A percentile compares a stretch with the other conserved stretches of the same genome.
These are phyloP conservation scores for Saturnispora sanitii DNA, from an alignment of 805 yeast genomes.

Conservation along the genomic window DNA sequence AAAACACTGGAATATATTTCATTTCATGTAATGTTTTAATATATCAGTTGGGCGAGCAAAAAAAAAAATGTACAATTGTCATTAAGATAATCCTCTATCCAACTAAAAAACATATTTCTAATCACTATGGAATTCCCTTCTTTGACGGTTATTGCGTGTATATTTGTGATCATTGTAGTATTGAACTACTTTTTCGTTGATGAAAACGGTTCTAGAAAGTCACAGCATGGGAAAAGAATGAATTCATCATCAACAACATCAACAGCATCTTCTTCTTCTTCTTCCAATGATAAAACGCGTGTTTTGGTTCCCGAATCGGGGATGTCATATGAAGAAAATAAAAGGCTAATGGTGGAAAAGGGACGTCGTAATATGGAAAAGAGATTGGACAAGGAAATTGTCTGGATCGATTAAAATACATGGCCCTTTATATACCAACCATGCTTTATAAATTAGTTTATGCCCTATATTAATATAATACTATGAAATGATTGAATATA, in stretches of 20 bases:
- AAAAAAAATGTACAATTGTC: not conserved
- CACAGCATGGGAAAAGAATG: not conserved
- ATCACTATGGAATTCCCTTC: slow-evolving; percentile 38
- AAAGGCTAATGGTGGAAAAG: slow-evolving; percentile 12
- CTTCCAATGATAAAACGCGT: too few species aligned
- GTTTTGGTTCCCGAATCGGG: too few species aligned
- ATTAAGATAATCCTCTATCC: not conserved
- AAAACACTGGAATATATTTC: too few species aligned
- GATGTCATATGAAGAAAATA: slow-evolving; percentile 35
- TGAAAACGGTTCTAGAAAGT: not conserved
- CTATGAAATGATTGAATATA: too few species aligned
- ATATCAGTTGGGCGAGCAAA: not conserved
- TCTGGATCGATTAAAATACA: not conserved
- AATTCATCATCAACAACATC: not conserved
- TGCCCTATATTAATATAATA: too few species aligned
- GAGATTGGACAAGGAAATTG: not conserved
- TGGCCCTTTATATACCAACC: too few species aligned
- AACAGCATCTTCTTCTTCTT: not conserved
- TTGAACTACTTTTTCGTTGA: slow-evolving; percentile 55
- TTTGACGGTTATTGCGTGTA: slow-evolving; percentile 32
- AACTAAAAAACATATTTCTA: too few species aligned
- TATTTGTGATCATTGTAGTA: slow-evolving; percentile 46
- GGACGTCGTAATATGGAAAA: slow-evolving; percentile 1
- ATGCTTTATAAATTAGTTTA: too few species aligned
- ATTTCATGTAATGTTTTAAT: too few species aligned